These are phyloP conservation scores for Aspergillus terreus DNA, from an alignment of 2,329 filamentous ascomycete species.

Conservation along the genomic window DNA sequence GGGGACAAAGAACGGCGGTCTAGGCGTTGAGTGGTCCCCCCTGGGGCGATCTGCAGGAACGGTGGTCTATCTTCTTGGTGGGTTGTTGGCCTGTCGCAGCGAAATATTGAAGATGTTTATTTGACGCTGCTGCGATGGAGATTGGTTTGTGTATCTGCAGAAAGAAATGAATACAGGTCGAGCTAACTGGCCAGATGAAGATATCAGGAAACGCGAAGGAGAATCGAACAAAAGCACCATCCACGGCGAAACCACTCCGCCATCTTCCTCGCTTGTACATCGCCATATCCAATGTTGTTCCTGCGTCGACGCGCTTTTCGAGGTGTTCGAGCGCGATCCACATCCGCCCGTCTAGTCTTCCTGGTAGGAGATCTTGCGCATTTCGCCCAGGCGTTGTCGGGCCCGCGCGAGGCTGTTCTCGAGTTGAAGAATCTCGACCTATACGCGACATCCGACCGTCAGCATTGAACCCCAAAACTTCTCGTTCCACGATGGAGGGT, in stretches of 20 bases:
- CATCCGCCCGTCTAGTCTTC: conserved; percentile 53
- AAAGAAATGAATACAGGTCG: not conserved
- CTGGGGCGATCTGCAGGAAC: not conserved
- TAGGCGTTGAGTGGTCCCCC: too few relatives aligned
- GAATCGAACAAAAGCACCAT: not conserved
- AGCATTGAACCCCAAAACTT: conserved; percentile 2
- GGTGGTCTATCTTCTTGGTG: not conserved
- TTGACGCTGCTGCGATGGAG: not conserved
- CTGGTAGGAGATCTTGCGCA: conserved; percentile 95
- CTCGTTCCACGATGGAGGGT: not conserved
- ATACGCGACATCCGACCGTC: conserved; percentile 16
- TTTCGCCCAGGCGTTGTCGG: conserved; percentile 82
- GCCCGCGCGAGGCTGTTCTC: conserved; percentile 81
- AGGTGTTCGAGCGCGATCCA: too few relatives aligned
- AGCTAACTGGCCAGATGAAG: not conserved
- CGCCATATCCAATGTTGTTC: not conserved
- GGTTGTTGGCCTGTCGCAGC: too few relatives aligned
- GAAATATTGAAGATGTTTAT: too few relatives aligned
- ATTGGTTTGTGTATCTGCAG: not conserved
- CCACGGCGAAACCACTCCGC: not conserved
- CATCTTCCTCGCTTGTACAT: not conserved
- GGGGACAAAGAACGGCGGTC: not conserved
- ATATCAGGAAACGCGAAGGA: not conserved
- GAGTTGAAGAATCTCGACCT: conserved; percentile 96
- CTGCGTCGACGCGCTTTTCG: not conserved